phyloP scores from a whole-genome alignment of 768 basidiomycete species.

The Lactifluus pinguis region DNA sequence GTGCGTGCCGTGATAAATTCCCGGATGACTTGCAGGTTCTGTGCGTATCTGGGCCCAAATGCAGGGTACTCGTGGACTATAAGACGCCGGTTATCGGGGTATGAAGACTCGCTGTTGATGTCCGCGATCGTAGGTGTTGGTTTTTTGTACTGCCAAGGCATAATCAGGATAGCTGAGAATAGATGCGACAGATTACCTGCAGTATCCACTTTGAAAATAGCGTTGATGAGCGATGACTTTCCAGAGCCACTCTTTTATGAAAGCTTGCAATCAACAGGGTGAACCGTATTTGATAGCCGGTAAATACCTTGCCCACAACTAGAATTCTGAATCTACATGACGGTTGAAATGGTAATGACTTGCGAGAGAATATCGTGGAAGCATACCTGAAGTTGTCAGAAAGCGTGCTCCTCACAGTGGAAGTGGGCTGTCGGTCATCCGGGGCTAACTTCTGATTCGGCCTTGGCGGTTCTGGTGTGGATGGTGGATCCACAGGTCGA shows the following conservation, averaged over 20 bases:
- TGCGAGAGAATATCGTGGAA: background rate
- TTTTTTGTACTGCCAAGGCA: background rate
- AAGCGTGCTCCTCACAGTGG: background rate
- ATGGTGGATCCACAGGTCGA: too few species aligned
- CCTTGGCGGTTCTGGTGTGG: too few species aligned
- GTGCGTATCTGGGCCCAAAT: background rate
- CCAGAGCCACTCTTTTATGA: conserved; percentile 2
- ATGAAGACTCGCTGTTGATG: background rate
- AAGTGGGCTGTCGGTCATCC: background rate
- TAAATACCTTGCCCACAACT: background rate
- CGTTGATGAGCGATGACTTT: conserved; percentile 1
- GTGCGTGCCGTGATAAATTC: conserved; percentile 1
- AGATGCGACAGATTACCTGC: background rate
- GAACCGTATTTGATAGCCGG: too few species aligned
- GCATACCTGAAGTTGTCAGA: background rate
- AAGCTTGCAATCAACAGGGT: background rate
- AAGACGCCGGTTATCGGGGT: background rate
- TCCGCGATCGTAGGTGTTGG: background rate
- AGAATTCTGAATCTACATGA: conserved; percentile 1
- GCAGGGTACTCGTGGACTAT: conserved; percentile 3
- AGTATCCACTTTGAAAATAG: background rate
- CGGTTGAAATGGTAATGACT: background rate
- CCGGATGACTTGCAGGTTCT: background rate
- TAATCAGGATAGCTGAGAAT: background rate
- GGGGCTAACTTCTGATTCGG: background rate